phyloP scores from a whole-genome alignment of 805 yeast genomes.

The Metahyphopichia silvanorum region DNA sequence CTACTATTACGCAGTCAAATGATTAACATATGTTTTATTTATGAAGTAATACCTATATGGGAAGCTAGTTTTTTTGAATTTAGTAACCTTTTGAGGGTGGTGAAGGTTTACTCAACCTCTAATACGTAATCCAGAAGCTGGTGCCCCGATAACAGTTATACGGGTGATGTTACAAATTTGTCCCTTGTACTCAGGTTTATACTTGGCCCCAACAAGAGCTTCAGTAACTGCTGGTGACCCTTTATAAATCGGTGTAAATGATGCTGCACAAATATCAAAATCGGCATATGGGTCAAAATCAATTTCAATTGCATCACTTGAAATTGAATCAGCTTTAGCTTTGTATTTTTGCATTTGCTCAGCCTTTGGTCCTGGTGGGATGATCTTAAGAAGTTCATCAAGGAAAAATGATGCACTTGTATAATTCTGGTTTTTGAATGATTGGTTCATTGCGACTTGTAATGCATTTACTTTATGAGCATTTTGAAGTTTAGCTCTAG shows the following conservation, averaged over 20 bases:
- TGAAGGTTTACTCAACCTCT: constrained; percentile 18
- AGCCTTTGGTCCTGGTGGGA: constrained; percentile 72
- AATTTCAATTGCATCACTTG: constrained; percentile 83
- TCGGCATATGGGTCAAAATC: constrained; percentile 92
- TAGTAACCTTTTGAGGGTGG: no score
- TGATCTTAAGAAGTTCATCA: constrained; percentile 68
- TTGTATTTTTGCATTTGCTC: constrained; percentile 86
- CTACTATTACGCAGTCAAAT: no score
- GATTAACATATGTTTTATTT: no score
- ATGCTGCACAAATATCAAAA: constrained; percentile 83
- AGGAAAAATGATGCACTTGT: constrained; percentile 91
- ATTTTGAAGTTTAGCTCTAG: constrained; percentile 75
- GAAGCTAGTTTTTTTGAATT: not conserved
- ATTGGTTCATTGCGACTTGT: constrained; percentile 93
- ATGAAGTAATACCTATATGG: not conserved
- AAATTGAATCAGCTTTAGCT: constrained; percentile 71
- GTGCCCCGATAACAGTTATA: constrained; percentile 81
- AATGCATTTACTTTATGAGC: constrained; percentile 84
- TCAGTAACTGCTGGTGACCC: constrained; percentile 69
- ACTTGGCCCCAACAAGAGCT: constrained; percentile 87
- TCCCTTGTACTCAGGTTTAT: constrained; percentile 75
- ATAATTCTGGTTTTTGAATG: constrained; percentile 84
- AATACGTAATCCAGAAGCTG: constrained; percentile 84
- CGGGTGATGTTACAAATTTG: constrained; percentile 71
- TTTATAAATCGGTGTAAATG: constrained; percentile 84